These are phyloP conservation scores for Mitosporidium daphniae DNA, from an alignment of 371 early-diverging fungal species.

Conservation along the genomic window DNA sequence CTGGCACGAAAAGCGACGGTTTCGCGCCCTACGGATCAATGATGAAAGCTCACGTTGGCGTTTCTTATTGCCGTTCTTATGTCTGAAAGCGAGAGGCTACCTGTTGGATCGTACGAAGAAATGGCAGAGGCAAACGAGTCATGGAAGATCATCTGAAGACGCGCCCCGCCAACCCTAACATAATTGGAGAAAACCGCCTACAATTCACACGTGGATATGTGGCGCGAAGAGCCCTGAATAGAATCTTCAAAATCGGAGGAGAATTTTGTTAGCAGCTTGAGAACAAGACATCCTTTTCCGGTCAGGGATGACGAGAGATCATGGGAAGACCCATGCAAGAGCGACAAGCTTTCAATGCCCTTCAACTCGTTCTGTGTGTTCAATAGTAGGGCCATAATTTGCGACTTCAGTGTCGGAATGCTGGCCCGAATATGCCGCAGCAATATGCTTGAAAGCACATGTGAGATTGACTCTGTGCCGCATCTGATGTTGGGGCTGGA, in stretches of 20 bases:
- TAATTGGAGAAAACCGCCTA: slow-evolving; percentile 1
- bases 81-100: slow-evolving; percentile 20
- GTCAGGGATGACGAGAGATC: slow-evolving; percentile 9
- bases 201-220: slow-evolving; percentile 2
- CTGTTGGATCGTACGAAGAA: slow-evolving; percentile 24
- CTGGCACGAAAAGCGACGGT: slow-evolving; percentile 47
- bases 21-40: slow-evolving; percentile 23
- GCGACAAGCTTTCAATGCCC: slow-evolving; percentile 21
- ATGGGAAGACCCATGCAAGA: slow-evolving; percentile 14
- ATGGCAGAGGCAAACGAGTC: slow-evolving; percentile 32
- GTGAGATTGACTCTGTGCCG: not conserved
- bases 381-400: slow-evolving; percentile 26
- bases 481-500: no score
- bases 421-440: slow-evolving; percentile 35
- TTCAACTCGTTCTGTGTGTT: slow-evolving; percentile 33
- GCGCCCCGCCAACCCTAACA: slow-evolving; percentile 28
- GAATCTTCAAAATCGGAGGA: slow-evolving; percentile 31
- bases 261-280: slow-evolving; percentile 36
- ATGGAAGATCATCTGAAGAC: slow-evolving; percentile 55
- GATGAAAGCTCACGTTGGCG: slow-evolving; percentile 15
- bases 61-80: slow-evolving; percentile 58
- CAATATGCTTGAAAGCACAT: slow-evolving; percentile 12
- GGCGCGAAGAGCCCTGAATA: slow-evolving; percentile 27
- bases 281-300: slow-evolving; percentile 7
- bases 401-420: slow-evolving; percentile 34